Percentiles rank a stretch among this genome's conserved stretches.
phyloP scores from a whole-genome alignment of 345 rosid genomes.

The Salix dunnii region DNA sequence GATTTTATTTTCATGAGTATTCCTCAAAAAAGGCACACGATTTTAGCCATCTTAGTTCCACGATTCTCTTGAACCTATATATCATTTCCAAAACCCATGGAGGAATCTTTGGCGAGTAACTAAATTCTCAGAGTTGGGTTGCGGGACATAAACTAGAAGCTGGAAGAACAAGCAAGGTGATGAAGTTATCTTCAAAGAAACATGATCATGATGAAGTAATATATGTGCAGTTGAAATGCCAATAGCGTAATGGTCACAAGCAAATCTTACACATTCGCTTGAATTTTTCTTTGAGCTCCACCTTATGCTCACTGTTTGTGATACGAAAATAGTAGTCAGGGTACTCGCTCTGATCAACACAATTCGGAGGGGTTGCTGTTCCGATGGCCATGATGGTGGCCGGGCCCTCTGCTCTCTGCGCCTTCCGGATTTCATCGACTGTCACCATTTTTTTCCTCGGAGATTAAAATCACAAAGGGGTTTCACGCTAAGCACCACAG shows the following conservation, averaged over 20 bases:
- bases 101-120: too few relatives aligned
- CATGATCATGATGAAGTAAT: not conserved
- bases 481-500: not conserved
- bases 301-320: constrained; percentile 51
- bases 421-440: constrained; percentile 38
- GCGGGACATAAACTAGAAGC: not conserved
- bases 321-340: constrained; percentile 53
- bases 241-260: not conserved
- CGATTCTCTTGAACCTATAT: too few relatives aligned
- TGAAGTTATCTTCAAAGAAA: not conserved
- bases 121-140: too few relatives aligned
- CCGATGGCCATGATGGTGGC: constrained; percentile 55
- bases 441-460: constrained; percentile 20
- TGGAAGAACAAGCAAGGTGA: not conserved
- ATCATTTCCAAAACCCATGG: too few relatives aligned
- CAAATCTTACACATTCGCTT: constrained; percentile 51
- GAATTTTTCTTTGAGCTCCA: constrained; percentile 54
- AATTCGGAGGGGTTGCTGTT: constrained; percentile 45
- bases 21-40: too few relatives aligned
- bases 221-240: not conserved
- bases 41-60: too few relatives aligned
- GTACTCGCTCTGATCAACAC: constrained; percentile 38
- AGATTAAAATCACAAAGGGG: not conserved
- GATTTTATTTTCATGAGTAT: too few relatives aligned
- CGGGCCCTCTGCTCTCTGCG: constrained; percentile 46